Evolutionary conservation across 1,284 basidiomycete genomes (phyloP).

Genomic region (Cryptococcus hybrid): DNA sequence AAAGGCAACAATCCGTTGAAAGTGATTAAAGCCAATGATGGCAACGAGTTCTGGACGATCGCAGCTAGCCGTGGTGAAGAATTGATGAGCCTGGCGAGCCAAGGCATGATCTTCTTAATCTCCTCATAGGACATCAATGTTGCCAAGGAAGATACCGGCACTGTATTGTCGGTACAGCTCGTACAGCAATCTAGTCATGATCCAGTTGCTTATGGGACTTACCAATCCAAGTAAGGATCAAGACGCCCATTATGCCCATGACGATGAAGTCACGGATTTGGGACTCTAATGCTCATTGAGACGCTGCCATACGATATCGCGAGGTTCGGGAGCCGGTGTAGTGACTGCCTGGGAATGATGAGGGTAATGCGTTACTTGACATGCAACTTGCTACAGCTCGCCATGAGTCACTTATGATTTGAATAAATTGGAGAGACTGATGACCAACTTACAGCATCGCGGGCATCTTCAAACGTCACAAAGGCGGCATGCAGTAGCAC

Average conservation of each 20-base stretch:
- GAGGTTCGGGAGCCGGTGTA: constrained; percentile 82
- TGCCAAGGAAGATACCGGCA: constrained; percentile 81
- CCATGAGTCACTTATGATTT: not conserved
- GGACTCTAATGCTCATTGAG: constrained; percentile 60
- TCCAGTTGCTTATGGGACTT: constrained; percentile 12
- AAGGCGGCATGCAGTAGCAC: constrained; percentile 81
- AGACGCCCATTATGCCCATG: constrained; percentile 62
- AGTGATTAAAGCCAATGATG: constrained; percentile 81
- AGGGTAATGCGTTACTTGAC: constrained; percentile 78
- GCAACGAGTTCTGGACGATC: constrained; percentile 89
- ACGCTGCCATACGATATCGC: constrained; percentile 93
- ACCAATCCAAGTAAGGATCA: constrained; percentile 77
- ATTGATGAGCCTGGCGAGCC: constrained; percentile 73
- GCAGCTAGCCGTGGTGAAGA: constrained; percentile 74
- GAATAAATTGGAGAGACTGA: not conserved
- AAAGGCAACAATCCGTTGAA: constrained; percentile 86
- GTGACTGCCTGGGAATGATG: constrained; percentile 66
- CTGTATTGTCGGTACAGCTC: constrained; percentile 26
- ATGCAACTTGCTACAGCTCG: constrained; percentile 73
- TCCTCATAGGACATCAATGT: constrained; percentile 84
- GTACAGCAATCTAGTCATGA: not conserved
- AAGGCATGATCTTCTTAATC: constrained; percentile 84
- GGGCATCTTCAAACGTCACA: constrained; percentile 94
- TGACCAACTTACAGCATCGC: constrained; percentile 68
- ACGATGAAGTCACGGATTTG: constrained; percentile 69